Conservation (phyloP, 2,329 filamentous ascomycete species). For the Chalara sp. region DNA sequence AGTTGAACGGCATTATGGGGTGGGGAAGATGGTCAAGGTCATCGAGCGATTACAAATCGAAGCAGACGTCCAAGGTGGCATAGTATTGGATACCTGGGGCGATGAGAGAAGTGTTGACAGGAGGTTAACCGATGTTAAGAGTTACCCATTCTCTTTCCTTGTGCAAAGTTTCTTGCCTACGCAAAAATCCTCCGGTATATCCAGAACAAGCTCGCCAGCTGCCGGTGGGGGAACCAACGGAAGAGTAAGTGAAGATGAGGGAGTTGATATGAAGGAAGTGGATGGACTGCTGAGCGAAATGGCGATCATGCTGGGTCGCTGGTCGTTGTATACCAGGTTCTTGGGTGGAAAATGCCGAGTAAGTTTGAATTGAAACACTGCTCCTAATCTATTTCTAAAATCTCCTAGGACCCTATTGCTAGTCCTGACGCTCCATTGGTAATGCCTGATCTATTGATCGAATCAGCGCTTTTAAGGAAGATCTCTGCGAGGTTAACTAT, state of each 20-base stretch:
- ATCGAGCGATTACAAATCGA: conserved; percentile 90
- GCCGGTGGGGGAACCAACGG: conserved; percentile 43
- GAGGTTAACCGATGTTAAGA: conserved; percentile 89
- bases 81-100: conserved; percentile 90
- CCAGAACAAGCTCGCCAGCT: conserved; percentile 72
- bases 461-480: conserved; percentile 77
- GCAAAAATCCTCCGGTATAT: conserved; percentile 56
- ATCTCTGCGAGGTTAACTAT: conserved; percentile 65
- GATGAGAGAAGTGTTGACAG: conserved; percentile 82
- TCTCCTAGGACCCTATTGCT: conserved; percentile 40
- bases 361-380: conserved; percentile 29
- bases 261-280: conserved; percentile 94
- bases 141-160: conserved; percentile 94
- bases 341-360: conserved; percentile 80
- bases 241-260: conserved; percentile 76
- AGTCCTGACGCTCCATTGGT: conserved; percentile 50
- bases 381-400: conserved; percentile 25
- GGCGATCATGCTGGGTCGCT: conserved; percentile 84
- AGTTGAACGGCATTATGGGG: conserved; percentile 89
- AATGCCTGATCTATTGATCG: conserved; percentile 67
- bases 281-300: conserved; percentile 84
- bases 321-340: conserved; percentile 89
- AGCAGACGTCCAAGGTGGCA: conserved; percentile 92
- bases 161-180: conserved; percentile 85
- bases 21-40: conserved; percentile 88